Base-by-base conservation (phyloP, 352 stramenopile species). In the Pythium guiyangense region DNA sequence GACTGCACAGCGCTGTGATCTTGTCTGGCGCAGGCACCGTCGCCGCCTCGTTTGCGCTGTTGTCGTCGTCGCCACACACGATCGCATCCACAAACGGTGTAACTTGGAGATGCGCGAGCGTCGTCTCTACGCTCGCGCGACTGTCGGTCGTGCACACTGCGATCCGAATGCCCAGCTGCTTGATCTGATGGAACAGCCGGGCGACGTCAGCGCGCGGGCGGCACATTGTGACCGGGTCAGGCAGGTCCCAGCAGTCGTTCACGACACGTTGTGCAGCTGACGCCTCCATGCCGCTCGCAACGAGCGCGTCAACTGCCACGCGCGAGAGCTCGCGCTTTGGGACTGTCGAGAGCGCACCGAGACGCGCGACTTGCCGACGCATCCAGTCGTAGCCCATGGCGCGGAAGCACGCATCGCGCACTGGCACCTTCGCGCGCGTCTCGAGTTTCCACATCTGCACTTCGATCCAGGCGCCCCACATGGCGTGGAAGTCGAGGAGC, bases 121-220 rank as follows among this genome's bases (percentile, higher is more conserved):
- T 75, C 27, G 60, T 56, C 25, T 60, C 27, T 1, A 73, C 84
- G 4, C 62, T 45, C 14, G 56, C 70, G 39, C 75, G 65, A 42
- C 71, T 70, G 54, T 86, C 75, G 2, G 68, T 75, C 4, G 75
- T 86, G 51, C 69, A 59, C 14, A 84, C 62, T 25, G 73, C 74
- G 52, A 85, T 84, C 59, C 79, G 79, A 31, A 79, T 67, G 12
- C 67, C 67, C 64, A 74, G 69, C n/a, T 45, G 44, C 45, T 66
- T 64, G 62, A 76, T 70, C 14, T 54, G 64, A 34, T 57, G 61
- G 50, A 79, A 79, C 26, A 79, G 49, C 10, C 40, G 57, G 9
- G 31, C 34, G 29, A 79, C 45, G 46, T 78, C 69, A 2, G 49
- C 64, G 37, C 72, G 60, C 26, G 70, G 62, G 6, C 60, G 55